Conservation (phyloP, 306 rosid species). For the Castanea sativa region DNA sequence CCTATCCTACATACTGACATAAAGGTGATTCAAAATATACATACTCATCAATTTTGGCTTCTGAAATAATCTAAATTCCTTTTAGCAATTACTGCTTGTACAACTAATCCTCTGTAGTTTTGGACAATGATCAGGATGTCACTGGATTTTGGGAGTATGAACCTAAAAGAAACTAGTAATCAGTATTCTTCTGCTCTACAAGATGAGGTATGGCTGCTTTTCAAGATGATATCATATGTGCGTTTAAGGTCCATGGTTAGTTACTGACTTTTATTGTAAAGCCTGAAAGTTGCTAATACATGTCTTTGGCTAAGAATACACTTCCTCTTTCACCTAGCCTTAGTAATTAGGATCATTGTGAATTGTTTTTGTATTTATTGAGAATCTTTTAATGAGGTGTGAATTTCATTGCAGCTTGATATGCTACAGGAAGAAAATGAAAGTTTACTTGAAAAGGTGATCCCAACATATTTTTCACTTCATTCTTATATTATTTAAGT, state of each 20-base stretch:
- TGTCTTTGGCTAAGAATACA: neutral
- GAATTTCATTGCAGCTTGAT: constrained; percentile 81
- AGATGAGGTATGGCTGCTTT: constrained; percentile 65
- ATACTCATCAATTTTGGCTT: neutral
- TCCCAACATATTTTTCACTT: constrained; percentile 31
- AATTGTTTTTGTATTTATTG: neutral
- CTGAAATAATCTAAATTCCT: neutral
- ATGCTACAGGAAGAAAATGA: constrained; percentile 97
- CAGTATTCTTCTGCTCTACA: constrained; percentile 64
- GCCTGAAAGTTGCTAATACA: neutral
- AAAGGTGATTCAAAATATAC: neutral
- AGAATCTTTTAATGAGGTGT: constrained; percentile 31
- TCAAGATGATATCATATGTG: constrained; percentile 5
- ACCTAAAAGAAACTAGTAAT: constrained; percentile 51
- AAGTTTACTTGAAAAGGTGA: constrained; percentile 82
- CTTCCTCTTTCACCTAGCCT: constrained; percentile 15
- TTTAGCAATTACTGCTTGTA: neutral
- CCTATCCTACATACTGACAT: neutral
- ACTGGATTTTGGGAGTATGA: constrained; percentile 77
- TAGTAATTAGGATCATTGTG: neutral
- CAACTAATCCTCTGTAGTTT: constrained; percentile 22
- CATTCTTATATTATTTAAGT: constrained; percentile 10
- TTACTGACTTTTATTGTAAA: neutral
- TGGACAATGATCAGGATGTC: constrained; percentile 62
- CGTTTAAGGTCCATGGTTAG: neutral